These are phyloP conservation scores for Cercospora sp. DNA, from an alignment of 2,329 filamentous ascomycete species.

Conservation along the genomic window DNA sequence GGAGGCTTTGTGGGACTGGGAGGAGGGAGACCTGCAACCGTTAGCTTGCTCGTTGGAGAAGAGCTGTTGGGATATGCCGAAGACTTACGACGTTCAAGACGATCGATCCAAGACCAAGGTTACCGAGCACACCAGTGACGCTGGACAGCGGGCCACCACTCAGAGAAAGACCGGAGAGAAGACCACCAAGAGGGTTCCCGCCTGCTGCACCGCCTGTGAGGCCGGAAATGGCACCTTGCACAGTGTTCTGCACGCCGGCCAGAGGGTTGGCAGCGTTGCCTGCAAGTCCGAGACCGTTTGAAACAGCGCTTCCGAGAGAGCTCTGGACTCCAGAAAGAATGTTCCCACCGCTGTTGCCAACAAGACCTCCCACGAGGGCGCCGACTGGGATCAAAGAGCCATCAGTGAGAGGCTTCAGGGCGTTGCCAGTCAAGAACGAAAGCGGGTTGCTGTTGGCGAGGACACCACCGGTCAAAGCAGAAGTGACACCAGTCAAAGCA, in stretches of 20 bases:
- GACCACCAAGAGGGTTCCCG: constrained; percentile 7
- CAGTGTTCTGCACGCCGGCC: constrained; percentile 1
- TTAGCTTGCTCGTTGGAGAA: neutral
- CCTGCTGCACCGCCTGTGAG: constrained; percentile 4
- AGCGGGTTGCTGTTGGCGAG: constrained; percentile 13
- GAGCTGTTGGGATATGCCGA: neutral
- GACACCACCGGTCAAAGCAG: neutral
- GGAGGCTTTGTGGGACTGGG: constrained; percentile 17
- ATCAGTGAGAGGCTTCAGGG: constrained; percentile 1
- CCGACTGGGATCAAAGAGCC: constrained; percentile 5
- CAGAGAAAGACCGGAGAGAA: neutral
- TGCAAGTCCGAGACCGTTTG: neutral
- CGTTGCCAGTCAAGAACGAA: constrained; percentile 2
- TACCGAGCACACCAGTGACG: constrained; percentile 12
- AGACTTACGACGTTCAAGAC: constrained; percentile 18
- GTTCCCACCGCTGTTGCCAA: constrained; percentile 5
- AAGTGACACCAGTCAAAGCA: constrained; percentile 8
- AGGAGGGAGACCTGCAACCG: constrained; percentile 9
- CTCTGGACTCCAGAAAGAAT: constrained; percentile 8
- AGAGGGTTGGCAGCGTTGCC: constrained; percentile 1
- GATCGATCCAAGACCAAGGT: constrained; percentile 15
- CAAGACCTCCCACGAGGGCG: neutral
- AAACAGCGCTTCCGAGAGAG: neutral
- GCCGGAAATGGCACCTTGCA: constrained; percentile 7
- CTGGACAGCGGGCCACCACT: constrained; percentile 9